Percentiles rank a stretch among this genome's conserved stretches.
Conservation (phyloP, 129 eudicot species). For the Escallonia herrerae region DNA sequence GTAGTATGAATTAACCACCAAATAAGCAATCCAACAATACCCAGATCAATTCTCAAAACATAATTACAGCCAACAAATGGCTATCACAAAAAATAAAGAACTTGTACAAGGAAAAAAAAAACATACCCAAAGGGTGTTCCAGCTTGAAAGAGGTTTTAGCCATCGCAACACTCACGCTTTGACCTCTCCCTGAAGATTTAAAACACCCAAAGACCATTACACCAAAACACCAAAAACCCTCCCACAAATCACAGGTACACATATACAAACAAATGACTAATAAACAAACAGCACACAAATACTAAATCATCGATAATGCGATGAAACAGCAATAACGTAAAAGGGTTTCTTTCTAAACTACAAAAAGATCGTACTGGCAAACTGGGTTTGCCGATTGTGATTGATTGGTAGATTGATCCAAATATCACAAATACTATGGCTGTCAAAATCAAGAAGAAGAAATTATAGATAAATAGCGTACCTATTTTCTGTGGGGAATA, state of each 20-base stretch:
- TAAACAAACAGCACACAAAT: neutral
- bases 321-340: conserved; percentile 12
- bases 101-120: neutral
- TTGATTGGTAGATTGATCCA: neutral
- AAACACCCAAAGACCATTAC: conserved; percentile 24
- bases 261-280: neutral
- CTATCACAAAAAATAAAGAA: neutral
- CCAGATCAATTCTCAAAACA: neutral
- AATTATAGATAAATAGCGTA: neutral
- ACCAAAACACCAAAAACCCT: conserved; percentile 1
- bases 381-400: conserved; percentile 1
- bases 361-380: neutral
- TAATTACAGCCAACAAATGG: neutral
- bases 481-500: neutral
- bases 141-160: conserved; percentile 32
- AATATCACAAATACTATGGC: neutral
- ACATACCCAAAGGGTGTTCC: conserved; percentile 30
- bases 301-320: neutral
- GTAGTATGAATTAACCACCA: neutral
- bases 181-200: conserved; percentile 25
- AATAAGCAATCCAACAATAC: neutral
- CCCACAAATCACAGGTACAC: neutral
- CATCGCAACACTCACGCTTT: conserved; percentile 22
- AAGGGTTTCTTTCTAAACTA: conserved; percentile 9
- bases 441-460: conserved; percentile 10